These are phyloP conservation scores for Malus domestica DNA, from an alignment of 306 rosid genomes.

Conservation along the genomic window ASM211411v1 NC_041803.1:35208001-35208500, in stretches of 20 bases:
- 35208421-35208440: too few relatives aligned
- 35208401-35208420: too few relatives aligned
- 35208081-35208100: background rate
- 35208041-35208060: too few relatives aligned
- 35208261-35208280: background rate
- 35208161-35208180: background rate
- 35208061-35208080: background rate
- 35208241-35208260: background rate
- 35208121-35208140: background rate
- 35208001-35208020: too few relatives aligned
- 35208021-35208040: too few relatives aligned
- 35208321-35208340: background rate
- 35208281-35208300: background rate
- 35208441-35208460: too few relatives aligned
- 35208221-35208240: background rate
- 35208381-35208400: too few relatives aligned
- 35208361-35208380: too few relatives aligned
- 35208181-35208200: background rate
- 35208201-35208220: background rate
- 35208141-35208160: constrained; percentile 6
- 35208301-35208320: background rate
- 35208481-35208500: background rate
- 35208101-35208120: background rate
- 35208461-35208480: too few relatives aligned
- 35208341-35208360: background rate